Base-by-base conservation (phyloP, 2,329 filamentous ascomycete species). In the Aureobasidium lini region DNA sequence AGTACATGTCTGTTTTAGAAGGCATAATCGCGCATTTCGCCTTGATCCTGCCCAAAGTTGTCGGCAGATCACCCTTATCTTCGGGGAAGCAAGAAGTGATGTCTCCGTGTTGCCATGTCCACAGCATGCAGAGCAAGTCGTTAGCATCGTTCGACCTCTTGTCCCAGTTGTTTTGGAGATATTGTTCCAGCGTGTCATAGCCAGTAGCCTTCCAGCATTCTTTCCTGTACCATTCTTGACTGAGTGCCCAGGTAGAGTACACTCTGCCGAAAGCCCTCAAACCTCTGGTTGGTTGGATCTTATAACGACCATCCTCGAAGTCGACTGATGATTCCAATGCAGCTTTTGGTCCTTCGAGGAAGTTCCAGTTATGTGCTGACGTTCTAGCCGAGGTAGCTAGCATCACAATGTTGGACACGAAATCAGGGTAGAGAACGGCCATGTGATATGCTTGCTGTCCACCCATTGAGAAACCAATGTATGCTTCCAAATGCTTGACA, bases 381-480 rank as follows among this genome's bases (percentile, higher is more conserved):
- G 81, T 82, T 31, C 69, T 69, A 0, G 81, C 81, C 6, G 76
- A 76, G 8, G 79, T 78, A 61, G 79, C 81, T 34, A 83, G 76
- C 0, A 78, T 75, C 7, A 81, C 76, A 11, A 73, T 74, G 2
- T 74, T 68, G 13, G 75, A 70, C 42, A 76, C 72, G 32, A 81
- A 79, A n/a, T 74, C 72, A 0, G 80, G 79, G 57, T 75, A 79
- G 47, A 81, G 72, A 1, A 76, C 72, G 4, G 73, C 67, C 78
- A 79, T 80, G 62, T 83, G 77, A 59, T 79, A 84, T 2, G 79
- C 74, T 59, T 81, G 76, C 23, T 76, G 77, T 1, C 79, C 81
- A 39, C 80, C 81, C 81, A 84, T 82, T 49, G 77, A 81, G 74
- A 81, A 83, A 1, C 81, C 81, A 2, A 82, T 65, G 34, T 82